These are phyloP conservation scores for Thielaviopsis cerberus DNA, from an alignment of 2,329 filamentous ascomycete genomes.

Conservation along the genomic window DNA sequence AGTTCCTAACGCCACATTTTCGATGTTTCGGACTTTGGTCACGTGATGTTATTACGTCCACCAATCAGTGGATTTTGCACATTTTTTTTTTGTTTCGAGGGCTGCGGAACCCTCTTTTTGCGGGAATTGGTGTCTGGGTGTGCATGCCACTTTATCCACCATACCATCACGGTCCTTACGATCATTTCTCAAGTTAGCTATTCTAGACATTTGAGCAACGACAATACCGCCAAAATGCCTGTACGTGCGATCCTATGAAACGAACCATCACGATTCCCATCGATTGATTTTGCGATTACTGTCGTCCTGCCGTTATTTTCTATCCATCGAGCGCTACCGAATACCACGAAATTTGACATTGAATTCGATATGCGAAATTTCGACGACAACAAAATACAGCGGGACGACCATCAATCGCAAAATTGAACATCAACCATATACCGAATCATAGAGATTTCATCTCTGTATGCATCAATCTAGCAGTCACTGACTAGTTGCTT, in stretches of 20 bases:
- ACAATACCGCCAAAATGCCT: slow-evolving; percentile 13
- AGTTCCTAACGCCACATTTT: slow-evolving; percentile 1
- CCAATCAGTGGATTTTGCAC: slow-evolving; percentile 12
- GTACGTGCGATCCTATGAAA: slow-evolving; percentile 10
- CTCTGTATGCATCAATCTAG: not conserved
- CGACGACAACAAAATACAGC: not conserved
- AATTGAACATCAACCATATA: not conserved
- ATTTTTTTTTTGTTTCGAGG: slow-evolving; percentile 10
- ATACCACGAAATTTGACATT: not conserved
- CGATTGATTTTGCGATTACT: slow-evolving; percentile 8
- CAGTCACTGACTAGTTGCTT: slow-evolving; percentile 12
- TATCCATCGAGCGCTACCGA: not conserved
- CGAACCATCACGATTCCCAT: slow-evolving; percentile 5
- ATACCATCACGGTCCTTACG: slow-evolving; percentile 10
- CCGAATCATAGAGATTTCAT: not conserved
- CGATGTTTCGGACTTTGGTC: not conserved
- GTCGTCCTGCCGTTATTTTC: not conserved
- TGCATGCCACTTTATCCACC: slow-evolving; percentile 11
- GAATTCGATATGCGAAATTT: not conserved
- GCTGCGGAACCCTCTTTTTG: slow-evolving; percentile 11
- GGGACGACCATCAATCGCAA: not conserved
- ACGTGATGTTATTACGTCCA: slow-evolving; percentile 2
- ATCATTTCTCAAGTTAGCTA: slow-evolving; percentile 11
- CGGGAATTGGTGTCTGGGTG: slow-evolving; percentile 1
- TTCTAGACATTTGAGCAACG: slow-evolving; percentile 12